A percentile compares a stretch with the other conserved stretches of the same genome.
Evolutionary conservation across 805 yeast genomes (phyloP).

Genomic region (Yarrowia osloensis): DNA sequence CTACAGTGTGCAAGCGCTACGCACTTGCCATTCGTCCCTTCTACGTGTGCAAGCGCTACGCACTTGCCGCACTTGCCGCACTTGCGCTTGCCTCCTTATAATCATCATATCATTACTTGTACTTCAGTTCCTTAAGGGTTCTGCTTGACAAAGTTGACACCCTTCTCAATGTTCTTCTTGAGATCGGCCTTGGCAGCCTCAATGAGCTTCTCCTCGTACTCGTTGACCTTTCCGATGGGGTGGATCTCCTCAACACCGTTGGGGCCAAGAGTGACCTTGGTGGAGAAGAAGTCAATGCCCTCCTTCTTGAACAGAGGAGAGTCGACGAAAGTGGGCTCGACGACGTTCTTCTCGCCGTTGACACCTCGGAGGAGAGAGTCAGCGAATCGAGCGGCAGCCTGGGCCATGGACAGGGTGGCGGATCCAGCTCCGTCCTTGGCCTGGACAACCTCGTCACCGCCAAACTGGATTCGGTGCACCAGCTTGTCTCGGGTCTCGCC

Average conservation of each 20-base stretch:
- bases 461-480: slow-evolving; percentile 88
- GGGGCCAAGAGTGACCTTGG: slow-evolving; percentile 90
- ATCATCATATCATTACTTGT: background rate
- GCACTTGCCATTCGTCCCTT: no score
- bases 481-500: slow-evolving; percentile 53
- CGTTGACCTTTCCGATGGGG: slow-evolving; percentile 71
- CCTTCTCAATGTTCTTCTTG: slow-evolving; percentile 81
- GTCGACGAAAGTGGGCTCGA: slow-evolving; percentile 57
- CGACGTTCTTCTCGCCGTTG: slow-evolving; percentile 49
- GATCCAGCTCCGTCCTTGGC: slow-evolving; percentile 95
- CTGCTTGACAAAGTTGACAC: slow-evolving; percentile 32
- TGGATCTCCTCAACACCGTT: slow-evolving; percentile 85
- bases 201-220: slow-evolving; percentile 82
- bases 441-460: slow-evolving; percentile 95
- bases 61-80: no score
- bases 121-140: slow-evolving; percentile 13
- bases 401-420: slow-evolving; percentile 95
- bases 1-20: no score
- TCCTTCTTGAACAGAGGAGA: slow-evolving; percentile 78
- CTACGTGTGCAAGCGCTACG: no score
- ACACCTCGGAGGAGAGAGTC: slow-evolving; percentile 52
- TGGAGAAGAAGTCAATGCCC: slow-evolving; percentile 96
- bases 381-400: slow-evolving; percentile 83
- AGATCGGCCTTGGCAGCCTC: slow-evolving; percentile 81
- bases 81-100: no score